Percentiles rank a stretch among this genome's conserved stretches.
Evolutionary conservation across 805 yeast species (phyloP).

Genomic region (Yueomyces sinensis): DNA sequence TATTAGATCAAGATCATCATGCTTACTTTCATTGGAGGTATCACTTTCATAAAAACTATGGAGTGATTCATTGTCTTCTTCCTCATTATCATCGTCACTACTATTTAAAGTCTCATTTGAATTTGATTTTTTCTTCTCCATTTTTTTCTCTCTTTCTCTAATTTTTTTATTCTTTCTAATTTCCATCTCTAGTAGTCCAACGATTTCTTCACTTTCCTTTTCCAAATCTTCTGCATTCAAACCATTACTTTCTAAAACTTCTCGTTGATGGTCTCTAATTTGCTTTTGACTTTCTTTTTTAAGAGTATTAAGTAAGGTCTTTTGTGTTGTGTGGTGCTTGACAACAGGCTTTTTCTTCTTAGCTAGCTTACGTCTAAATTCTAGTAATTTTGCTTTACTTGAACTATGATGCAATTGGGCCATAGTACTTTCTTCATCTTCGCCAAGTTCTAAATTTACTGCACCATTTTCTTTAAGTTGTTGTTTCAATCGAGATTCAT

Average conservation of each 20-base stretch:
- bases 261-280: slow-evolving; percentile 35
- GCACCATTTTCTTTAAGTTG: not conserved
- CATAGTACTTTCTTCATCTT: slow-evolving; percentile 5
- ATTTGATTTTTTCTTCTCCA: slow-evolving; percentile 15
- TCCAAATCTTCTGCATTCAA: slow-evolving; percentile 26
- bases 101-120: slow-evolving; percentile 7
- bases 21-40: not conserved
- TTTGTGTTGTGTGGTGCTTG: slow-evolving; percentile 2
- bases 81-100: not conserved
- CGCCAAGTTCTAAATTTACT: slow-evolving; percentile 5
- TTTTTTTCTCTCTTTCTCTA: slow-evolving; percentile 29
- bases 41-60: not conserved
- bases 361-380: slow-evolving; percentile 24
- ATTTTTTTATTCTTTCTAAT: slow-evolving; percentile 34
- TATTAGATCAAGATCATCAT: not conserved
- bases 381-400: slow-evolving; percentile 23
- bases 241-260: slow-evolving; percentile 32
- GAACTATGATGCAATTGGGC: slow-evolving; percentile 3
- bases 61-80: not conserved
- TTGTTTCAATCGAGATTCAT: not conserved
- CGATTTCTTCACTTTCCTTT: slow-evolving; percentile 26
- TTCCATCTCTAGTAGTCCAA: slow-evolving; percentile 33
- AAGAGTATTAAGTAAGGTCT: slow-evolving; percentile 23
- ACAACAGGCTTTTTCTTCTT: slow-evolving; percentile 9
- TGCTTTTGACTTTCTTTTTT: slow-evolving; percentile 35